phyloP scores from a whole-genome alignment of 2,329 filamentous ascomycete genomes.

The Colletotrichum sp. region DNA sequence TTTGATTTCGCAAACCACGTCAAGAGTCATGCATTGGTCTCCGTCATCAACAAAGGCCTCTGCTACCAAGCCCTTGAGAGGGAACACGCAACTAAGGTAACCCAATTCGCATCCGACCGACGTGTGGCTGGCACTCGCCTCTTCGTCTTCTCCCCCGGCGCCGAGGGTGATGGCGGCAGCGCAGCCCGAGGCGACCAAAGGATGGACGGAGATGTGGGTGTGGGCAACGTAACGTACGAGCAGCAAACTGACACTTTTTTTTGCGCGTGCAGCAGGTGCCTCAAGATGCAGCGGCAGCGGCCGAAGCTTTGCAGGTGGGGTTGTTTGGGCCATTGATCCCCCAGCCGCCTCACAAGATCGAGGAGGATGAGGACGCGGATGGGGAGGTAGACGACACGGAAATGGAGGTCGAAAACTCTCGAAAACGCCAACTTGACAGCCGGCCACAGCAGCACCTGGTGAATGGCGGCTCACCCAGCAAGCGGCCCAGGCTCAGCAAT shows the following conservation, averaged over 20 bases:
- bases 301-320: constrained; percentile 53
- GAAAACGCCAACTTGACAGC: constrained; percentile 56
- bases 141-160: constrained; percentile 18
- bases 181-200: constrained; percentile 8
- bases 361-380: constrained; percentile 39
- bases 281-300: constrained; percentile 51
- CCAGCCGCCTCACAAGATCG: constrained; percentile 46
- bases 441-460: constrained; percentile 48
- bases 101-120: constrained; percentile 19
- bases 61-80: constrained; percentile 65
- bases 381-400: constrained; percentile 40
- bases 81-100: constrained; percentile 58
- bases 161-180: constrained; percentile 12
- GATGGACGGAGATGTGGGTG: constrained; percentile 21
- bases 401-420: constrained; percentile 47
- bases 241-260: constrained; percentile 39
- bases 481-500: constrained; percentile 66
- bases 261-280: constrained; percentile 47
- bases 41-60: constrained; percentile 67
- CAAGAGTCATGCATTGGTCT: constrained; percentile 68
- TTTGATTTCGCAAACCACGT: constrained; percentile 70
- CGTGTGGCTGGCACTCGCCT: not conserved
- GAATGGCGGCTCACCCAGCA: constrained; percentile 60
- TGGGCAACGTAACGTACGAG: constrained; percentile 18
- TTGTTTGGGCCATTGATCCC: constrained; percentile 62